These are phyloP conservation scores for Nothopassalora personata DNA, from an alignment of 2,329 filamentous ascomycete genomes.

Conservation along the genomic window DNA sequence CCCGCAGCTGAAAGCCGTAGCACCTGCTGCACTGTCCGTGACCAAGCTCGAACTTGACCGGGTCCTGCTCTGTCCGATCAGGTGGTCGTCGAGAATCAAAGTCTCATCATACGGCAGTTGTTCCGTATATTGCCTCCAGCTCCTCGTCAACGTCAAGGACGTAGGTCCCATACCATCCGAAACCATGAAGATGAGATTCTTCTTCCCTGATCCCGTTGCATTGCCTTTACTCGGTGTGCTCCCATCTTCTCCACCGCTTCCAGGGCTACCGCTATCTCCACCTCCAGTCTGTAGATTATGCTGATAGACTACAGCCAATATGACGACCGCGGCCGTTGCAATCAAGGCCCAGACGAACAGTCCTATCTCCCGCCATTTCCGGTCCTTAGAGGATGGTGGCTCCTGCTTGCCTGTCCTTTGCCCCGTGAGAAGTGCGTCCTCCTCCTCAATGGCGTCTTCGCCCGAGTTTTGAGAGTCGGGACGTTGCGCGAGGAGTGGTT, in stretches of 20 bases:
- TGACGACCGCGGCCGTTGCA: slow-evolving; percentile 71
- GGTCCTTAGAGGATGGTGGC: slow-evolving; percentile 38
- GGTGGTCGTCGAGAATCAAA: slow-evolving; percentile 76
- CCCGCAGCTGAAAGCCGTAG: slow-evolving; percentile 90
- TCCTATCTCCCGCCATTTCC: slow-evolving; percentile 63
- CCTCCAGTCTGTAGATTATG: slow-evolving; percentile 36
- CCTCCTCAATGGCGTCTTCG: slow-evolving; percentile 52
- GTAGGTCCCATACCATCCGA: slow-evolving; percentile 98
- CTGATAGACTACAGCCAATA: slow-evolving; percentile 78
- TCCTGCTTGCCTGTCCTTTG: slow-evolving; percentile 35
- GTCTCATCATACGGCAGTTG: slow-evolving; percentile 69
- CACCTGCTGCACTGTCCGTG: slow-evolving; percentile 94
- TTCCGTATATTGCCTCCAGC: slow-evolving; percentile 73
- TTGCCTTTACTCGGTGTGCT: slow-evolving; percentile 29
- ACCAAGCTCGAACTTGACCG: slow-evolving; percentile 78
- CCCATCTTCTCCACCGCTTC: slow-evolving; percentile 10
- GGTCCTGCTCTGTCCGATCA: slow-evolving; percentile 86
- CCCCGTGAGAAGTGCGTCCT: slow-evolving; percentile 57
- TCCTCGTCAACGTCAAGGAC: slow-evolving; percentile 77
- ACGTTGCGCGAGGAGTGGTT: slow-evolving; percentile 47
- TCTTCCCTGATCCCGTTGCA: slow-evolving; percentile 54
- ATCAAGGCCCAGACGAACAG: slow-evolving; percentile 78
- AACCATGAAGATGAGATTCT: slow-evolving; percentile 98
- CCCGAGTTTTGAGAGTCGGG: slow-evolving; percentile 53
- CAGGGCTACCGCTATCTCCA: background rate